Evolutionary conservation across 2,329 filamentous ascomycete species (phyloP), one percentile per base, ranked within the genome.

Genomic region (Trichoderma breve): DNA sequence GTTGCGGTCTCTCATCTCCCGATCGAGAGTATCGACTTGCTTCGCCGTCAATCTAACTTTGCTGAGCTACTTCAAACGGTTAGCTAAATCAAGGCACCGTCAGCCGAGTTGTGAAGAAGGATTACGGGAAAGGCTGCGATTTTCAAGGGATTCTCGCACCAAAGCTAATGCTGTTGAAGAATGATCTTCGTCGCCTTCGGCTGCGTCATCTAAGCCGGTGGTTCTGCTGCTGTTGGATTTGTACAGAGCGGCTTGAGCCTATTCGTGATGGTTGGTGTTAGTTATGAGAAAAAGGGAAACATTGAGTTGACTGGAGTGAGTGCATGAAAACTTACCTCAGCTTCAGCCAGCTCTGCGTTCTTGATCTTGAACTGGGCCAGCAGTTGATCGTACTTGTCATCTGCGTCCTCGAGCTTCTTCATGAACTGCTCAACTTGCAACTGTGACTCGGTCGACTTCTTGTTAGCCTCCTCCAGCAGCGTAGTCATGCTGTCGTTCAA

Each of bases 131-230:
- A 75, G 79, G 77, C 80, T 79, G 77, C 78, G 81, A 80, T 80
- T 84, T 82, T 80, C 81, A 84, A 82, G 82, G 85, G 85, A 82
- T 81, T 82, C 78, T 84, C 89, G 86, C 87, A 91, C 89, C 89
- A 87, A 88, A 83, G 89, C 89, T 82, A 91, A 85, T 82, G 89
- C 89, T 80, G 86, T 84, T 79, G 89, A 91, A 81, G 88, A 89
- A 84, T 88, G 83, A 77, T 88, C 83, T 78, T 83, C 83, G 88
- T 90, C 88, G 87, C 86, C 88, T 87, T 86, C 86, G 79, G 83
- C 83, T 78, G 80, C 78, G 63, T 78, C 79, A 71, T 81, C 80
- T 75, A 53, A 14, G 11, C 47, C 47, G 47, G 81, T 76, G 60
- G 79, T 77, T 74, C 82, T 80, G 80, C 87, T 90, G 53, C 87